Base-by-base conservation (phyloP, 164 flowering plant genomes). In the Umbilicus rupestris region DNA sequence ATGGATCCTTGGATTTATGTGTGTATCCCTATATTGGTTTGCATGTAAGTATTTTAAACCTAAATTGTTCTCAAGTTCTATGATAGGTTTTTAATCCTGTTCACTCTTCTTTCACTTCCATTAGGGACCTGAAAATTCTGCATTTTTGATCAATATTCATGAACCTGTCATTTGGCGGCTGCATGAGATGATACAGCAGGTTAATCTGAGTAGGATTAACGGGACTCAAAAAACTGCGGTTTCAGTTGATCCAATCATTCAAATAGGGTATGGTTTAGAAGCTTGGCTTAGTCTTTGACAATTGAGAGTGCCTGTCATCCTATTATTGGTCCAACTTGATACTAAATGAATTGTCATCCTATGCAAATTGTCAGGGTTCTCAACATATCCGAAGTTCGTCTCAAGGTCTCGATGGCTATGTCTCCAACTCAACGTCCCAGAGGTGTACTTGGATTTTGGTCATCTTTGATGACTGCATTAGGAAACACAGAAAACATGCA, bases 101-200 rank as follows among this genome's bases (percentile, higher is more conserved):
- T 41, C 29, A 26, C 67, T 12, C 33, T 35, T 66, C 0, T 24
- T 41, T 17, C 68, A 49, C 62, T 68, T 65, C 58, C 33, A n/a
- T 42, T 80, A 95, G 99, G 97, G 87, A 41, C 94, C 90, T 65
- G 96, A 89, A 70, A 90, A 79, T 69, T 83, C 83, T 39, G 84
- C 97, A 20, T 95, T 92, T 74, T 64, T 87, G 70, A 81, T 92
- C 44, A 92, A 88, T 72, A 78, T 95, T 72, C 99, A 92, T 74
- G 99, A 95, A 76, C 99, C 97, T 65, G 90, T 95, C 52, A 88
- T 95, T 65, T 95, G 99, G 99, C 96, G 99, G 66, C 77, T 95
- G 77, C 96, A 95, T 78, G 97, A 89, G 81, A 87, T 92, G 96
- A 77, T 95, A 55, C 97, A 90, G 81, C 92, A 84, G 70, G 80